phyloP scores from a whole-genome alignment of 257 asterid genomes.

The Mentha longifolia region DNA sequence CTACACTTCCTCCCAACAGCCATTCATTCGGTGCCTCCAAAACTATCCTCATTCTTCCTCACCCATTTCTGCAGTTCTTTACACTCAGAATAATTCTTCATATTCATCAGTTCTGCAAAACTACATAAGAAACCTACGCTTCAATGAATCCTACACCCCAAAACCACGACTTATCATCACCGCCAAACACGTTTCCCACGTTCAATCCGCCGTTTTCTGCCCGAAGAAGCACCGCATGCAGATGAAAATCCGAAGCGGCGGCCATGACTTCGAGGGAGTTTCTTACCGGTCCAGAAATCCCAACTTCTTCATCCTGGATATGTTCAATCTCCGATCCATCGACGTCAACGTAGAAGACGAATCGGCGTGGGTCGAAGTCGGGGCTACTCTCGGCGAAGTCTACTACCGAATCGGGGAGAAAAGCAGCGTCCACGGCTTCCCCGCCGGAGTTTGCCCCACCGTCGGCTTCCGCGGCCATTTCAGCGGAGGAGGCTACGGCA shows the following conservation, averaged over 20 bases:
- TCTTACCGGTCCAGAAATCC: slow-evolving; percentile 51
- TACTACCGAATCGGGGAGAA: slow-evolving; percentile 48
- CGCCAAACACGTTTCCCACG: slow-evolving; percentile 53
- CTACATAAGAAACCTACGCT: slow-evolving; percentile 60
- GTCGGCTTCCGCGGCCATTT: slow-evolving; percentile 66
- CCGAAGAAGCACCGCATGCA: slow-evolving; percentile 40
- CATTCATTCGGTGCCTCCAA: slow-evolving; percentile 48
- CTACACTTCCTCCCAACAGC: no score
- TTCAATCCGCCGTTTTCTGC: slow-evolving; percentile 54
- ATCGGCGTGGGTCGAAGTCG: slow-evolving; percentile 51
- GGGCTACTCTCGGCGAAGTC: slow-evolving; percentile 57
- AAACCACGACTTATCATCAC: slow-evolving; percentile 62
- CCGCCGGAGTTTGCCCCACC: slow-evolving; percentile 64
- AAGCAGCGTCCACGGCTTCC: slow-evolving; percentile 45
- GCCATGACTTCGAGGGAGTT: slow-evolving; percentile 63
- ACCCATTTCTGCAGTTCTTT: slow-evolving; percentile 53
- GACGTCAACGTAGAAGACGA: slow-evolving; percentile 39
- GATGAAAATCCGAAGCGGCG: slow-evolving; percentile 63
- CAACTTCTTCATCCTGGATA: slow-evolving; percentile 51
- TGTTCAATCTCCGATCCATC: slow-evolving; percentile 54
- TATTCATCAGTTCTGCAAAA: slow-evolving; percentile 49
- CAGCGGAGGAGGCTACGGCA: slow-evolving; percentile 62
- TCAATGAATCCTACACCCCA: slow-evolving; percentile 54
- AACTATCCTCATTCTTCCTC: slow-evolving; percentile 33
- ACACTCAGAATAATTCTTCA: slow-evolving; percentile 50